Base-by-base conservation (phyloP, 2,329 filamentous ascomycete genomes). In the Penicillium palitans region DNA sequence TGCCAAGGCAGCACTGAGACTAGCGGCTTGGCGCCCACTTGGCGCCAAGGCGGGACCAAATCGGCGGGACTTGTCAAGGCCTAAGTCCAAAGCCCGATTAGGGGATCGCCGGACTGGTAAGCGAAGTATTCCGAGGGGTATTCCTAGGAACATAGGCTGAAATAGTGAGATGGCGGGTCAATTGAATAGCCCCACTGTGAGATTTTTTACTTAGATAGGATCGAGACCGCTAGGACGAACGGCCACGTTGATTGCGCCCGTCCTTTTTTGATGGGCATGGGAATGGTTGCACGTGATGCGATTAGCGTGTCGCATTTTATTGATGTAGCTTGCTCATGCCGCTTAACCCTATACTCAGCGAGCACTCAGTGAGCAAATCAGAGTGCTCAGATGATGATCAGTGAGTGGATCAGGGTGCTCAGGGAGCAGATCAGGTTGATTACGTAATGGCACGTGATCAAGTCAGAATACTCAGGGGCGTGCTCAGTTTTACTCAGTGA, bases 251-350 rank as follows among this genome's bases (percentile, higher is more conserved):
- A 33, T 2, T 9, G 8, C 24, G 49, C 49, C 25, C 6, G 40
- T 52, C 50, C 19, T 39, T 48, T 49, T 39, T 35, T 42, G 40
- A 52, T 42, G n/a, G 40, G 39, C 13, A 42, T 50, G 9, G 17
- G 12, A 51, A 41, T 7, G 49, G 37, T 41, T 41, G 37, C 49
- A 51, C 37, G 37, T 51, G 49, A 51, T 24, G 31, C 8, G 12
- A 24, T 17, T 51, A 51, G 37, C 37, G 37, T 51, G 37, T 29
- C 37, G 49, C 49, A 51, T 31, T 51, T 51, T 51, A 52, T 41
- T 52, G 37, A 52, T 52, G 27, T 52, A 42, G 49, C 37, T 52
- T 52, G 24, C 49, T 41, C 27, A 51, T 12, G 10, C 25, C 48
- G 35, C 25, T 41, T 9, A 51, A 2, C n/a, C 25, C 21, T 29